Percentiles rank a stretch among this genome's conserved stretches.
These are phyloP conservation scores for Exophiala spinifera DNA, from an alignment of 2,329 filamentous ascomycete species.

Conservation along the genomic window DNA sequence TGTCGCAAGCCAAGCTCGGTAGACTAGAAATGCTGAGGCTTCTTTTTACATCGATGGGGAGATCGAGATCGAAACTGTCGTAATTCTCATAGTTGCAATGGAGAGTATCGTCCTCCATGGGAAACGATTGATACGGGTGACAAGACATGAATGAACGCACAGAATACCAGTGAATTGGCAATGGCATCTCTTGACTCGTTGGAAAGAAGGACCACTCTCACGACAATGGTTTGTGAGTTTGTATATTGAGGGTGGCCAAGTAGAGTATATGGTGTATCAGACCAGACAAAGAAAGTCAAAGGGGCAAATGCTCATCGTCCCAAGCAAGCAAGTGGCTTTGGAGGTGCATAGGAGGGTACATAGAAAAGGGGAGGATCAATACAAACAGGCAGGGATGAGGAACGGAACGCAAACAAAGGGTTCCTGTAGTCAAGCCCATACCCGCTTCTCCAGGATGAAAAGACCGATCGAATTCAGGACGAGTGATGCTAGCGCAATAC, in stretches of 20 bases:
- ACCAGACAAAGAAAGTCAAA: conserved; percentile 7
- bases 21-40: conserved; percentile 8
- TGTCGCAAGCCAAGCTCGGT: conserved; percentile 1
- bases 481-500: conserved; percentile 18
- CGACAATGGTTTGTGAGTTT: conserved; percentile 1
- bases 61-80: background rate
- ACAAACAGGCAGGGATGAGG: conserved; percentile 29
- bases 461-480: conserved; percentile 10
- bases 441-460: conserved; percentile 8
- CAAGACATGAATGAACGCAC: conserved; percentile 4
- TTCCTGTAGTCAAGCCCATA: conserved; percentile 20
- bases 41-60: conserved; percentile 6
- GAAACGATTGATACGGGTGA: background rate
- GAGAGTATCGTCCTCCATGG: conserved; percentile 4
- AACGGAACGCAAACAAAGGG: conserved; percentile 27
- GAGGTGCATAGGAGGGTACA: conserved; percentile 13
- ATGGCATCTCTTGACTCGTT: background rate
- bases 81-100: conserved; percentile 7
- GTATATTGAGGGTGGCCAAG: background rate
- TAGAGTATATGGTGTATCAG: conserved; percentile 1
- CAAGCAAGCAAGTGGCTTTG: conserved; percentile 12
- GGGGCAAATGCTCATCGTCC: conserved; percentile 15
- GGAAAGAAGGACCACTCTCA: background rate
- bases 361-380: conserved; percentile 13
- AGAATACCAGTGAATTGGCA: background rate